Evolutionary conservation across 352 stramenopile genomes (phyloP).

Genomic region (Globisporangium solare): DNA sequence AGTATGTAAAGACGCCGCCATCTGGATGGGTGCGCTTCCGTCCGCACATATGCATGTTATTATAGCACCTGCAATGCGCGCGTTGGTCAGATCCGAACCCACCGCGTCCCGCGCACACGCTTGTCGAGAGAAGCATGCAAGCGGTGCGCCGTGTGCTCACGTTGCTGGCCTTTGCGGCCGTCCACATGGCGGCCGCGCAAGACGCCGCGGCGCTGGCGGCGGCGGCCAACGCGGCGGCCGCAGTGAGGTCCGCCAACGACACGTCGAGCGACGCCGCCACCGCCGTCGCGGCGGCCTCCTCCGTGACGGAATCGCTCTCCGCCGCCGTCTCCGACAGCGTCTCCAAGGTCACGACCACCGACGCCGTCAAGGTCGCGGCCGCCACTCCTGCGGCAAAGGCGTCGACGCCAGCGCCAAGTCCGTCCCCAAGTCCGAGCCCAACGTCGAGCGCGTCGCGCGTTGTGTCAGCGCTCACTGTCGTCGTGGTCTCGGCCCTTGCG

Average conservation of each 20-base stretch:
- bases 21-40: too few relatives aligned
- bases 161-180: too few relatives aligned
- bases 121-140: too few relatives aligned
- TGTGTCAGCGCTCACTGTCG: neutral
- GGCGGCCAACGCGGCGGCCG: constrained; percentile 11
- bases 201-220: constrained; percentile 12
- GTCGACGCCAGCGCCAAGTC: neutral
- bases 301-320: constrained; percentile 6
- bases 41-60: too few relatives aligned
- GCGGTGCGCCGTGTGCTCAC: too few relatives aligned
- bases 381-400: neutral
- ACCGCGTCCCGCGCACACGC: too few relatives aligned
- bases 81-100: too few relatives aligned
- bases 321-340: constrained; percentile 17
- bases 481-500: neutral
- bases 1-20: too few relatives aligned
- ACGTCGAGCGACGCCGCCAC: neutral
- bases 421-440: neutral
- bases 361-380: constrained; percentile 13
- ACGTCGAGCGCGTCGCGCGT: too few relatives aligned
- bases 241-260: constrained; percentile 5
- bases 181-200: too few relatives aligned
- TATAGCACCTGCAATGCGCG: too few relatives aligned
- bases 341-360: constrained; percentile 13
- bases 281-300: constrained; percentile 5